phyloP scores from a whole-genome alignment of 2,329 filamentous ascomycete species.

The Thyridium curvatum region DNA sequence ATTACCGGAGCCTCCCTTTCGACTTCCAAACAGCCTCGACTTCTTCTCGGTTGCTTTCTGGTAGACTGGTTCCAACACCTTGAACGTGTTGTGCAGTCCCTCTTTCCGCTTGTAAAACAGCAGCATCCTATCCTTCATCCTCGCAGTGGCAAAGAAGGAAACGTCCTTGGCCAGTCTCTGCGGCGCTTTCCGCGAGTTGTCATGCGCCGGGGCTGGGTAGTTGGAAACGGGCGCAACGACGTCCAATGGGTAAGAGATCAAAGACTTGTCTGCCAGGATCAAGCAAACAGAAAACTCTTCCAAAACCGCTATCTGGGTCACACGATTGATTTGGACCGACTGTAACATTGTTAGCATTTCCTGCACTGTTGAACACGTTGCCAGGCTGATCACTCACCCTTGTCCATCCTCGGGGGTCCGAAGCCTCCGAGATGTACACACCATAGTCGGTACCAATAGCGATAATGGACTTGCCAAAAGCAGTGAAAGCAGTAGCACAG shows the following conservation, averaged over 20 bases:
- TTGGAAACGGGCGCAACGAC: constrained; percentile 62
- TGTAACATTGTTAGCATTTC: constrained; percentile 27
- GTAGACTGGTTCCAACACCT: constrained; percentile 90
- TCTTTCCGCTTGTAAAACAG: constrained; percentile 98
- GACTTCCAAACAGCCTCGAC: constrained; percentile 55
- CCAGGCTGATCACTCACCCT: constrained; percentile 52
- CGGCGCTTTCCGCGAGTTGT: constrained; percentile 77
- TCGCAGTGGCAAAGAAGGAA: constrained; percentile 90
- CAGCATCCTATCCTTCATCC: constrained; percentile 93
- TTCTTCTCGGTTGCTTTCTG: constrained; percentile 87
- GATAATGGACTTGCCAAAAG: constrained; percentile 78
- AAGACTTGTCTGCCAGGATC: constrained; percentile 81
- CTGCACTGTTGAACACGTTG: neutral
- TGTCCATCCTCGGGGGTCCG: constrained; percentile 85
- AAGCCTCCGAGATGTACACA: constrained; percentile 81
- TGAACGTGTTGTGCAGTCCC: constrained; percentile 88
- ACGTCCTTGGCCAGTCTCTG: constrained; percentile 91
- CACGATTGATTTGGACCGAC: constrained; percentile 69
- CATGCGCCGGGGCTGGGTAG: constrained; percentile 55
- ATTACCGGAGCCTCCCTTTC: constrained; percentile 55
- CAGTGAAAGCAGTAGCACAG: constrained; percentile 85
- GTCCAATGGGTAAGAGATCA: constrained; percentile 92
- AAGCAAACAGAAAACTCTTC: constrained; percentile 94
- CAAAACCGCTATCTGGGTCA: constrained; percentile 89
- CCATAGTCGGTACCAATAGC: constrained; percentile 94